Evolutionary conservation across 2,329 filamentous ascomycete genomes (phyloP).

Genomic region (Epichloe gansuensis): DNA sequence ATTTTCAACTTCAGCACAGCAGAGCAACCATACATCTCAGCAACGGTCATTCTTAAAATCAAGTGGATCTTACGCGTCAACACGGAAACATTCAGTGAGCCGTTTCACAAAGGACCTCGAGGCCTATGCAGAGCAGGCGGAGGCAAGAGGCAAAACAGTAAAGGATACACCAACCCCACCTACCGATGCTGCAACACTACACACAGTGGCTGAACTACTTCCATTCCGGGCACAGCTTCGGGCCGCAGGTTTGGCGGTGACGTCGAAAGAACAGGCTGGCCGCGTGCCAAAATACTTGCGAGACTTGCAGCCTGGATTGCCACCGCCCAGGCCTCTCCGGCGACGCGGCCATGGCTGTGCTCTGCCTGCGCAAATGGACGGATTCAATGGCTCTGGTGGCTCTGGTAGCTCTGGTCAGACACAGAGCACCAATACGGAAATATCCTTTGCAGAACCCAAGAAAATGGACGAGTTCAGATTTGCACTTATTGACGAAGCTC

Average conservation of each 20-base stretch:
- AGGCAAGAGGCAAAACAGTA: slow-evolving; percentile 24
- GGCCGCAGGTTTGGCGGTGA: slow-evolving; percentile 43
- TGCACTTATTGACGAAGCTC: slow-evolving; percentile 20
- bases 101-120: slow-evolving; percentile 21
- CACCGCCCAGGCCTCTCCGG: neutral
- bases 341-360: neutral
- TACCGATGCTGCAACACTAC: slow-evolving; percentile 30
- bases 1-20: slow-evolving; percentile 17
- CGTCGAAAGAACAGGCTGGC: slow-evolving; percentile 34
- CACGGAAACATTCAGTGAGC: slow-evolving; percentile 29
- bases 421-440: slow-evolving; percentile 17
- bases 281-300: slow-evolving; percentile 10
- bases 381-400: slow-evolving; percentile 10
- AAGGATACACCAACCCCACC: slow-evolving; percentile 28
- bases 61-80: slow-evolving; percentile 29
- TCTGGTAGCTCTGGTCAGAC: slow-evolving; percentile 8
- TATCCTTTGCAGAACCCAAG: slow-evolving; percentile 18
- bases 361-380: slow-evolving; percentile 17
- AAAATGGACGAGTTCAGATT: slow-evolving; percentile 22
- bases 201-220: slow-evolving; percentile 40
- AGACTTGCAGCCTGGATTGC: slow-evolving; percentile 1
- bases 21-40: neutral
- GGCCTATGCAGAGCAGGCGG: slow-evolving; percentile 21
- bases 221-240: slow-evolving; percentile 42
- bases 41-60: neutral